phyloP scores from a whole-genome alignment of 495 filamentous ascomycete species.

The Lineolata rhizophorae region DNA sequence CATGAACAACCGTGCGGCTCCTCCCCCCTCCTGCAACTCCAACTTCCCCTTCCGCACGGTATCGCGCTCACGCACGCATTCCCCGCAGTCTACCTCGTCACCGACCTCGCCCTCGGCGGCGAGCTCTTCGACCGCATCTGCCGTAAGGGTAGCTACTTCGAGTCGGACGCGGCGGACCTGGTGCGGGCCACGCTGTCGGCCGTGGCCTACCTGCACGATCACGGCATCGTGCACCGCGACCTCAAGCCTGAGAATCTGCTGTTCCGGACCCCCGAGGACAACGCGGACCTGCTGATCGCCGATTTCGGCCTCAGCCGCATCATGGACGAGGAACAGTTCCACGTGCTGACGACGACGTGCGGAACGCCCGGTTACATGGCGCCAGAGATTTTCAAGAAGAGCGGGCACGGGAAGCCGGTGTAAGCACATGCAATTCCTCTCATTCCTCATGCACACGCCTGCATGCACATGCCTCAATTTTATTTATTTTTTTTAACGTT shows the following conservation, averaged over 20 bases:
- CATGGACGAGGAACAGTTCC: slow-evolving; percentile 98
- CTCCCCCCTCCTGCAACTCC: too few species aligned
- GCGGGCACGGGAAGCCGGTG: slow-evolving; percentile 60
- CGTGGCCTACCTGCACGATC: slow-evolving; percentile 96
- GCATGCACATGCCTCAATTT: too few species aligned
- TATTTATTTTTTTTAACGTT: too few species aligned
- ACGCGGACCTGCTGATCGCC: slow-evolving; percentile 78
- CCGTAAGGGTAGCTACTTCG: slow-evolving; percentile 93
- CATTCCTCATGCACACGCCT: neutral
- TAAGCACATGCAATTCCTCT: too few species aligned
- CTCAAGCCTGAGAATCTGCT: slow-evolving; percentile 58
- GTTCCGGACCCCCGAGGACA: slow-evolving; percentile 62
- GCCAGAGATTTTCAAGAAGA: slow-evolving; percentile 63
- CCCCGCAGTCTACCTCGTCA: slow-evolving; percentile 73
- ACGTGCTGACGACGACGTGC: slow-evolving; percentile 91
- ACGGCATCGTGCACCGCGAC: slow-evolving; percentile 90
- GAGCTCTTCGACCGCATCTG: slow-evolving; percentile 98
- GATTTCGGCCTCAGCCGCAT: slow-evolving; percentile 89
- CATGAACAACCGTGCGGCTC: slow-evolving; percentile 66
- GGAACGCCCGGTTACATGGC: slow-evolving; percentile 96
- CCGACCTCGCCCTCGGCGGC: slow-evolving; percentile 86
- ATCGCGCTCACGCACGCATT: neutral
- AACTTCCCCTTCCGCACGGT: too few species aligned
- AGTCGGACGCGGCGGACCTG: slow-evolving; percentile 86
- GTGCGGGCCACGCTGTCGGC: slow-evolving; percentile 87